Percentiles rank a stretch among this genome's conserved stretches.
These are phyloP conservation scores for Tricholoma saponaceum DNA, from an alignment of 768 basidiomycete genomes.

Conservation along the genomic window DNA sequence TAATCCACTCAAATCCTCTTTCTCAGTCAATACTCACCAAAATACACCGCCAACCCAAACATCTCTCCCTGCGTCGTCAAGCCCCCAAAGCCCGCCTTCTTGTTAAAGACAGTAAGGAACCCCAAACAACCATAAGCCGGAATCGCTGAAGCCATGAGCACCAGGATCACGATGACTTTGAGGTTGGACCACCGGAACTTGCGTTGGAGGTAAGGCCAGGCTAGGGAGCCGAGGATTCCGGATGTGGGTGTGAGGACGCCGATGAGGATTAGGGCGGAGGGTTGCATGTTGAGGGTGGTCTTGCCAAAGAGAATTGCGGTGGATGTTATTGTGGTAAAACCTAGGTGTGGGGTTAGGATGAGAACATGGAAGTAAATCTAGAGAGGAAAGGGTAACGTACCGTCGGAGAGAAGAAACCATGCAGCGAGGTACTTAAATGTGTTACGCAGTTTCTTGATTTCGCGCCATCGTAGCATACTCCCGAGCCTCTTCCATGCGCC, in stretches of 20 bases:
- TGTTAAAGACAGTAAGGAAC: conserved; percentile 53
- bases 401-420: conserved; percentile 94
- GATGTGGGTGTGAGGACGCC: conserved; percentile 73
- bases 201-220: conserved; percentile 74
- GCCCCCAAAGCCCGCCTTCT: conserved; percentile 54
- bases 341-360: conserved; percentile 29
- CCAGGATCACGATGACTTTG: conserved; percentile 59
- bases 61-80: conserved; percentile 80
- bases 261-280: conserved; percentile 74
- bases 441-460: conserved; percentile 71
- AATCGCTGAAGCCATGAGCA: conserved; percentile 61
- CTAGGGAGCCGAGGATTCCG: conserved; percentile 83
- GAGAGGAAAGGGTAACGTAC: conserved; percentile 35
- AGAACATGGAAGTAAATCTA: not conserved
- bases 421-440: conserved; percentile 90
- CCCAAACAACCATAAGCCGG: conserved; percentile 84
- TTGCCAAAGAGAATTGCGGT: conserved; percentile 92
- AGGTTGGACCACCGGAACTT: conserved; percentile 63
- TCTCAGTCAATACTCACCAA: conserved; percentile 45
- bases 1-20: not conserved
- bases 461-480: conserved; percentile 66
- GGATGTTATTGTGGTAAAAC: conserved; percentile 89
- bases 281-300: conserved; percentile 76
- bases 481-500: conserved; percentile 76
- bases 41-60: conserved; percentile 78